Conservation (phyloP, 306 rosid genomes). For the Ormosia semicastrata region DNA sequence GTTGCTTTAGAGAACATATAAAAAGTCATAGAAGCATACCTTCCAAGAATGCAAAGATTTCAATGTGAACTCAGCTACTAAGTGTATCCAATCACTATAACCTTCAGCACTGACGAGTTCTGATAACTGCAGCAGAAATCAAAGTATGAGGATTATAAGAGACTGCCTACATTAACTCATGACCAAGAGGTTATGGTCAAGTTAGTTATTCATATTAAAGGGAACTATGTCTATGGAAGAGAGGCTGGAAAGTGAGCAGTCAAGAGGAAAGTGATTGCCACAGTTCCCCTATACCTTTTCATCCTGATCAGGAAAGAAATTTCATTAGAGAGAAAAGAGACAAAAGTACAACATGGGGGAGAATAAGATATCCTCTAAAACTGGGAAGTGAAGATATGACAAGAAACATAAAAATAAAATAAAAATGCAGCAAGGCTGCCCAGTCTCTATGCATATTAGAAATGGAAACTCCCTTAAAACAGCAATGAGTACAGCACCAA, state of each 20-base stretch:
- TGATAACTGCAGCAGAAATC: slow-evolving; percentile 59
- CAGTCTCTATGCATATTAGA: background rate
- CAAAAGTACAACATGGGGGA: background rate
- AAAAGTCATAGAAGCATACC: slow-evolving; percentile 46
- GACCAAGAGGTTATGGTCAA: background rate
- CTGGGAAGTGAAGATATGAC: too few species aligned
- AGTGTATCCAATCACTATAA: slow-evolving; percentile 90
- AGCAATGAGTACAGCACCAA: background rate
- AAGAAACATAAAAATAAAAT: too few species aligned
- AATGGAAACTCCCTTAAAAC: background rate
- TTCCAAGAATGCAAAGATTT: slow-evolving; percentile 97
- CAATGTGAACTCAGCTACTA: slow-evolving; percentile 89
- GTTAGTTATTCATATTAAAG: background rate
- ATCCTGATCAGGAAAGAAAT: background rate
- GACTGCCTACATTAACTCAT: slow-evolving; percentile 15
- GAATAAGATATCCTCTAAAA: background rate
- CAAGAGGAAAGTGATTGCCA: background rate
- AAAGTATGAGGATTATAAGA: background rate
- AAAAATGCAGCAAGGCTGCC: too few species aligned
- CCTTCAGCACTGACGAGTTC: slow-evolving; percentile 91
- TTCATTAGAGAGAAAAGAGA: background rate
- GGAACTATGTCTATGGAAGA: background rate
- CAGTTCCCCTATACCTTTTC: background rate
- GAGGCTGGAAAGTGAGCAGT: background rate
- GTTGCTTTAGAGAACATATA: background rate